Conservation (phyloP, 306 rosid genomes). For the Ceratonia siliqua region DNA sequence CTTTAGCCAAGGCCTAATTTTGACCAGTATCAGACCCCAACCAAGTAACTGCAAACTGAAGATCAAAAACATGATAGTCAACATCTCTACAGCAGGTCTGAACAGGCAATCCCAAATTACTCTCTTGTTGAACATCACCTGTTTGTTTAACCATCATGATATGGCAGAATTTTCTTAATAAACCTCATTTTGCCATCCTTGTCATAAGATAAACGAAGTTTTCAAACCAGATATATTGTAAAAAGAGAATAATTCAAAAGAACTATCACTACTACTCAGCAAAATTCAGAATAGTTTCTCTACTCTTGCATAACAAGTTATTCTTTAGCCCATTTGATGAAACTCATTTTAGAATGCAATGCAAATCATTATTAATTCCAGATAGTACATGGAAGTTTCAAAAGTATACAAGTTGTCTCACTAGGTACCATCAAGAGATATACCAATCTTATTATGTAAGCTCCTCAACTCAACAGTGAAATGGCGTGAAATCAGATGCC, state of each 20-base stretch:
- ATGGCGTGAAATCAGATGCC: neutral
- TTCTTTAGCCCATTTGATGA: neutral
- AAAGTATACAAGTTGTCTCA: conserved; percentile 12
- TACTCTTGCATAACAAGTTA: neutral
- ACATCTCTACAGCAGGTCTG: neutral
- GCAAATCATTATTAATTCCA: conserved; percentile 8
- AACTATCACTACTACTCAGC: neutral
- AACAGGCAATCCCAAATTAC: neutral
- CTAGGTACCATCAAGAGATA: neutral
- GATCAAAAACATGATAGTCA: neutral
- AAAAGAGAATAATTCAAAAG: neutral
- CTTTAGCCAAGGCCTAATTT: neutral
- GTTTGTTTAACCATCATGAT: neutral
- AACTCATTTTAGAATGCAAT: conserved; percentile 1
- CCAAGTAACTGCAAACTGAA: neutral
- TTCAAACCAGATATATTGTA: neutral
- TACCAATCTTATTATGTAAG: neutral
- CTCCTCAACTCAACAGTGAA: neutral
- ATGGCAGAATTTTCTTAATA: neutral
- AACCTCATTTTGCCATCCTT: neutral
- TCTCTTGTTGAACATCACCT: neutral
- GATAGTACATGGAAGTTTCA: neutral
- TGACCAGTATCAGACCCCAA: neutral
- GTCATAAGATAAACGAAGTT: neutral
- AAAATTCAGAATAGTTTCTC: neutral